Evolutionary conservation across 331 rosid species (phyloP).

Genomic region (Prunus yedoensis): DNA sequence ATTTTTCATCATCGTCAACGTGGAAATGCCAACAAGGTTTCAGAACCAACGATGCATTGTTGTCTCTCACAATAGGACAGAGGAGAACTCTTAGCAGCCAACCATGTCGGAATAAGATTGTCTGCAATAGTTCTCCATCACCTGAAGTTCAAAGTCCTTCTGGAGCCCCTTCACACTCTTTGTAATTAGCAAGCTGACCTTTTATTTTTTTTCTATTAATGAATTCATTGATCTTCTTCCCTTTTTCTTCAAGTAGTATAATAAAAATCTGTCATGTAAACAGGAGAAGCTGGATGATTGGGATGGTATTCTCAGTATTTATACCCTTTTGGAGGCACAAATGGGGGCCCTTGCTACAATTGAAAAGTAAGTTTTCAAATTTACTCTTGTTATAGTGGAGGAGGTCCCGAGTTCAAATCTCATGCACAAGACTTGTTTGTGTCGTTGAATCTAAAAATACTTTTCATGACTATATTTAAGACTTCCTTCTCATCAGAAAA

Average conservation of each 20-base stretch:
- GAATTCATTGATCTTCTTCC: neutral
- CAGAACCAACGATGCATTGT: constrained; percentile 2
- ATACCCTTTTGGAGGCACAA: constrained; percentile 45
- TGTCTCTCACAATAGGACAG: constrained; percentile 9
- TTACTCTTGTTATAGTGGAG: neutral
- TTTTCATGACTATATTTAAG: neutral
- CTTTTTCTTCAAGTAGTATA: neutral
- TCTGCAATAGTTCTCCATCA: constrained; percentile 11
- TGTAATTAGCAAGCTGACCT: constrained; percentile 5
- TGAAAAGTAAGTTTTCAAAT: constrained; percentile 41
- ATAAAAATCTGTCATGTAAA: neutral
- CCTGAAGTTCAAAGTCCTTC: constrained; percentile 18
- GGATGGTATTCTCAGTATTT: constrained; percentile 42
- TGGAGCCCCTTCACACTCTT: constrained; percentile 23
- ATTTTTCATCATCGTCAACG: neutral
- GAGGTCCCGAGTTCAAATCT: neutral
- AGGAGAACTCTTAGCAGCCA: neutral
- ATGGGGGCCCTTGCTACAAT: constrained; percentile 47
- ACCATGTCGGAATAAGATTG: constrained; percentile 8
- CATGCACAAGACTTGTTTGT: neutral
- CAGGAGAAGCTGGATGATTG: constrained; percentile 60
- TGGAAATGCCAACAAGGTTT: constrained; percentile 6
- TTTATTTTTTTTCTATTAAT: too few relatives aligned
- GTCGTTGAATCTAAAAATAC: neutral
- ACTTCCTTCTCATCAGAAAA: neutral